Base-by-base conservation (phyloP, 129 eudicot species). In the Dittrichia graveolens region DNA sequence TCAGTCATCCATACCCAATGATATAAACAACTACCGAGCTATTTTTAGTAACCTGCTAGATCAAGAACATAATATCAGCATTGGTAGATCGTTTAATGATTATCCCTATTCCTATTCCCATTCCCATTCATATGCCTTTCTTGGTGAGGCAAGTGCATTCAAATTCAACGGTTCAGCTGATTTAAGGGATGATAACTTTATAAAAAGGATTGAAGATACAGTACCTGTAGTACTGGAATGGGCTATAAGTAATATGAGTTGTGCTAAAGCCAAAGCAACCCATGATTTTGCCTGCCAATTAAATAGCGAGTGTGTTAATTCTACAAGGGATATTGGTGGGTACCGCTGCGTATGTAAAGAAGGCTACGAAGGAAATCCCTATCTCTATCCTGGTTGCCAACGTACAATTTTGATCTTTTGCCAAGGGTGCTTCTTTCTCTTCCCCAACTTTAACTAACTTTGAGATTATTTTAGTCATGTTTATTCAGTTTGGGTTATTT, bases 81-180 rank as follows among this genome's bases (percentile, higher is more conserved):
- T 9, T 12, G 1, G 10, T 12, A 59, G 61, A 2, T 56, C 46
- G 12, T 38, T 39, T 61, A 40, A 67, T 24, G n/a, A n/a, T n/a
- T n/a, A n/a, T n/a, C n/a, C n/a, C n/a, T n/a, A n/a, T n/a, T n/a
- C n/a, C n/a, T n/a, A n/a, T n/a, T n/a, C n/a, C n/a, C n/a, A n/a
- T n/a, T 73, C 55, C 3, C 83, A 88, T 65, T 45, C 76, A 0
- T 83, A 86, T 47, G 86, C 92, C 0, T 84, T 87, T 79, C 41
- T 81, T 10, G 89, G 85, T 10, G 92, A 84, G 61, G 35, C 6
- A 0, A 54, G 73, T 3, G 41, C 18, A 7, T 87, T 78, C 58
- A 67, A 3, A 2, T 87, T 84, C 67, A 34, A 44, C 2, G 76
- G 87, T 2, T 0, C 3, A 1, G 6, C 71, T 2, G 89, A 84